Base-by-base conservation (phyloP, 257 asterid genomes). In the Rhazya stricta region DNA sequence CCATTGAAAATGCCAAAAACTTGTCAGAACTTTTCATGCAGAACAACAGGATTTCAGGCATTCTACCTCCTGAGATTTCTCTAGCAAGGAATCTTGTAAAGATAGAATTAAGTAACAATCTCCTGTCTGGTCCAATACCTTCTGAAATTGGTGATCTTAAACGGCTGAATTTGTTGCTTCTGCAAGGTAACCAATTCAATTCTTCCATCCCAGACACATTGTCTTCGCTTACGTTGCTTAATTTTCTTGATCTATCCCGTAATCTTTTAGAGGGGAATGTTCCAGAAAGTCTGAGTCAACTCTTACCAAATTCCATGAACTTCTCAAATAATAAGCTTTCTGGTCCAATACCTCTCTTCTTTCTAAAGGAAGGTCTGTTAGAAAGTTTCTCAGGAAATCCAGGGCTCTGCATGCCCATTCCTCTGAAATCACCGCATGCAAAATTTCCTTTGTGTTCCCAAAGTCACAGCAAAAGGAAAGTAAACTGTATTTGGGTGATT, bases 1-100 rank as follows among this genome's bases (percentile, higher is more conserved):
- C 69, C 10, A 80, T 94, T 56, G 79, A 67, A 27, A 75, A 83
- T 72, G 98, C 98, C 2, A 85, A 76, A 41, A 94, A 94, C 36
- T 81, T 95, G 68, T 92, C 99, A 3, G 96, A 95, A 76, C 82
- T 95, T 41, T 83, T 92, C 84, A 73, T 95, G 87, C 97, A 89
- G 68, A 88, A 89, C 18, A 95, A 95, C 81, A 83, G 79, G 80
- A 76, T 95, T 77, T 89, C 96, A 25, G 98, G 99, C 7, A 34
- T 56, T 30, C 80, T 95, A 13, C 99, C 99, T 68, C 39, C 46
- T 25, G 96, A 91, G 73, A 91, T 95, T 23, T 87, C 96, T 58
- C 67, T 72, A 67, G 96, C 92, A 25, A 39, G 51, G 9, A 88
- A 77, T 71, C 85, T 94, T 25, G 96, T 94, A 48, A 92, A 94